These are phyloP conservation scores for Collybia sordida DNA, from an alignment of 768 basidiomycete species.

Conservation along the genomic window DNA sequence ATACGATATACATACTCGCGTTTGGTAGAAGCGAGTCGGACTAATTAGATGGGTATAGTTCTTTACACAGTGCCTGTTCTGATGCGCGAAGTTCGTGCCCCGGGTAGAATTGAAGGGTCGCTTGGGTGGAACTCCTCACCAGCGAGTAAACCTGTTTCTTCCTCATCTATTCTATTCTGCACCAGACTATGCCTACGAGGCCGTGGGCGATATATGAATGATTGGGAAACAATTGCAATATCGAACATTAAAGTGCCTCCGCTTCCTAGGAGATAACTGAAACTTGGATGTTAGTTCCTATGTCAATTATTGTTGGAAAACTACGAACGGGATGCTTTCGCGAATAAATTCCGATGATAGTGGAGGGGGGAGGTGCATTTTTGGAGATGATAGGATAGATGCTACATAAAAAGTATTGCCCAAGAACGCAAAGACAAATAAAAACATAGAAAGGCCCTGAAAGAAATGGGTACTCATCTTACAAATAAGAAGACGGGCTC, in stretches of 20 bases:
- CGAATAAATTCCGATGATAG: conserved; percentile 65
- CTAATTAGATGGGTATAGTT: conserved; percentile 2
- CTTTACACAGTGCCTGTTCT: conserved; percentile 13
- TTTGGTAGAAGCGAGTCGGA: too few species aligned
- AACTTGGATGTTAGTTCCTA: conserved; percentile 3
- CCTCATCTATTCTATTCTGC: conserved; percentile 37
- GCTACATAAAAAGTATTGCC: conserved; percentile 94
- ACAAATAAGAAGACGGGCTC: conserved; percentile 3
- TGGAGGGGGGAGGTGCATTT: conserved; percentile 53
- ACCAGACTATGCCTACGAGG: conserved; percentile 34
- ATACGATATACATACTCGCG: not conserved
- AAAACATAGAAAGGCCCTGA: conserved; percentile 88
- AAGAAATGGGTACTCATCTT: not conserved
- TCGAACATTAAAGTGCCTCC: conserved; percentile 94
- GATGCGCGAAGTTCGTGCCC: conserved; percentile 38
- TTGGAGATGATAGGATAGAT: conserved; percentile 82
- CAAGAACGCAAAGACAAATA: conserved; percentile 91
- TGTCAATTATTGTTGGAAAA: not conserved
- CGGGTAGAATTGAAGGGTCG: conserved; percentile 26
- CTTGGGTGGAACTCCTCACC: conserved; percentile 36
- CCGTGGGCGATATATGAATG: conserved; percentile 68
- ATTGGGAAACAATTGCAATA: conserved; percentile 86
- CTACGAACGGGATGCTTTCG: conserved; percentile 82
- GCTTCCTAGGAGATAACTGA: conserved; percentile 85
- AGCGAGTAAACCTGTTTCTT: conserved; percentile 48